These are phyloP conservation scores for Candida anutae DNA, from an alignment of 1,139 yeast genomes.

Conservation along the genomic window DNA sequence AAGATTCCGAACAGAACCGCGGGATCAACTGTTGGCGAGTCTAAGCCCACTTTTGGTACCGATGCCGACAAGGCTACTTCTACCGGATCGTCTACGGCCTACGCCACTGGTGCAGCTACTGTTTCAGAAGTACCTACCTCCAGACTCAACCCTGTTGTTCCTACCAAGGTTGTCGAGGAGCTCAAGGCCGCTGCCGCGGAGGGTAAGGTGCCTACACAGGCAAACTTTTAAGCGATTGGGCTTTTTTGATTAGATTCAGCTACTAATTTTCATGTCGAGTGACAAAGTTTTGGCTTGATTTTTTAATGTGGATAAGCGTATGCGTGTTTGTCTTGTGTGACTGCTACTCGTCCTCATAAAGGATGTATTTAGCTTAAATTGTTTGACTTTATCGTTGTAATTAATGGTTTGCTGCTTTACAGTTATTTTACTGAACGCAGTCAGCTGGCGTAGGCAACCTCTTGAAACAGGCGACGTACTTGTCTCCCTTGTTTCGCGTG, in stretches of 20 bases:
- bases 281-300: no score
- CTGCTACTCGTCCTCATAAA: no score
- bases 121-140: constrained; percentile 43
- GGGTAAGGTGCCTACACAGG: no score
- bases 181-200: constrained; percentile 6
- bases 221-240: no score
- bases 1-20: constrained; percentile 67
- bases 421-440: constrained; percentile 12
- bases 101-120: constrained; percentile 29
- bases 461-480: constrained; percentile 82
- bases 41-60: constrained; percentile 23
- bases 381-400: no score
- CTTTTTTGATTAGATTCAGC: no score
- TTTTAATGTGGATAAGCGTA: no score
- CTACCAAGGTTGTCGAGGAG: constrained; percentile 9
- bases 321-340: no score
- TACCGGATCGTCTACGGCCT: constrained; percentile 13
- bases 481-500: constrained; percentile 76
- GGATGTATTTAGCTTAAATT: no score
- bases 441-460: constrained; percentile 57
- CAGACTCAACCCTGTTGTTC: constrained; percentile 9
- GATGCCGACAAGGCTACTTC: constrained; percentile 12
- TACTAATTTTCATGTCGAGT: no score
- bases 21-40: constrained; percentile 56
- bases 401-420: no score